A percentile compares a stretch with the other conserved stretches of the same genome.
Evolutionary conservation across 1,139 yeast species (phyloP).

Genomic region (Pichia terricola): DNA sequence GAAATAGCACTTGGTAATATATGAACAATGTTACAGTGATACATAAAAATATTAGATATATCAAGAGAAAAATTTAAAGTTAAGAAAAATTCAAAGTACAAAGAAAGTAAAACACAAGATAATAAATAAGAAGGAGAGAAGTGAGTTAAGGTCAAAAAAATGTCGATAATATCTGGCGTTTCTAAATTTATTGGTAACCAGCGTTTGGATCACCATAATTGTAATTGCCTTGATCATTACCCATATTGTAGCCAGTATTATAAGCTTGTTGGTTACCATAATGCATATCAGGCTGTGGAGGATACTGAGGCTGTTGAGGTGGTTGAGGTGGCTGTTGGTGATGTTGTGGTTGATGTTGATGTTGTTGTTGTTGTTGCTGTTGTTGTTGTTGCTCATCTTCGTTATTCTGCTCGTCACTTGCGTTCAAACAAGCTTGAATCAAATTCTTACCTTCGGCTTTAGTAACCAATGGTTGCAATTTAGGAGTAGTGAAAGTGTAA

Average conservation of each 20-base stretch:
- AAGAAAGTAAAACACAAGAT: no score
- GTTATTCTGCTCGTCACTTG: conserved; percentile 71
- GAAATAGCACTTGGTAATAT: no score
- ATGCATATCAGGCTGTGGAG: conserved; percentile 4
- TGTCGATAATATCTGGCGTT: no score
- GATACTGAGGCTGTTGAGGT: conserved; percentile 10
- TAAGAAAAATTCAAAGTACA: no score
- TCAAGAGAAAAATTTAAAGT: no score
- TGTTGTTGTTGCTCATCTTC: conserved; percentile 45
- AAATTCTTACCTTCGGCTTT: conserved; percentile 94
- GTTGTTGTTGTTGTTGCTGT: conserved; percentile 18
- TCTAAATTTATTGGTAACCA: conserved; percentile 18
- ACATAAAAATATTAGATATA: no score
- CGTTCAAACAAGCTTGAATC: conserved; percentile 94
- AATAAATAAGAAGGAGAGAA: no score
- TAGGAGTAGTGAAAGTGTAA: conserved; percentile 97
- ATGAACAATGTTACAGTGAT: no score
- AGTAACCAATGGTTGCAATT: conserved; percentile 93
- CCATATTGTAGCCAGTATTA: conserved; percentile 11
- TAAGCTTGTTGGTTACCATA: conserved; percentile 8
- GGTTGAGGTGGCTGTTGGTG: not conserved
- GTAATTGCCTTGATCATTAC: conserved; percentile 12
- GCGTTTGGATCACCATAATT: conserved; percentile 17
- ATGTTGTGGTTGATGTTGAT: conserved; percentile 14
- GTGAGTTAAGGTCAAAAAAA: no score